These are phyloP conservation scores for Nosema muscidifuracis DNA, from an alignment of 371 early-diverging fungal genomes.

Conservation along the genomic window DNA sequence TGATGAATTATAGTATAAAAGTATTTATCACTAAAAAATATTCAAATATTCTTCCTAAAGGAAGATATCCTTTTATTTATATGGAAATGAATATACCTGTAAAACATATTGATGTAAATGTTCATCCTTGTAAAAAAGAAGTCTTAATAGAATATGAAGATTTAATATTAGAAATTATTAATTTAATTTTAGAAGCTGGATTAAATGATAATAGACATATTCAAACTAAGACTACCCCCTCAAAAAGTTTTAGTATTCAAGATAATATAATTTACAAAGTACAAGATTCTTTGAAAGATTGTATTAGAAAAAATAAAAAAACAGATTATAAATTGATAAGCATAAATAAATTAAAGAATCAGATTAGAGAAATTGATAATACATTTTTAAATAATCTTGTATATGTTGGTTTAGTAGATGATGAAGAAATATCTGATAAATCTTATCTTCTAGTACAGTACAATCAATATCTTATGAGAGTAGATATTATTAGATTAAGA, in stretches of 20 bases:
- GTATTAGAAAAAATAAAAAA: background rate
- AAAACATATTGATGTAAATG: slow-evolving; percentile 84
- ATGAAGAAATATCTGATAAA: background rate
- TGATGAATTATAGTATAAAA: slow-evolving; percentile 72
- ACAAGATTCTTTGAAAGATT: no score
- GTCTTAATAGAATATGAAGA: slow-evolving; percentile 82
- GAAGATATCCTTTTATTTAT: slow-evolving; percentile 79
- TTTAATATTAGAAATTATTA: slow-evolving; percentile 65
- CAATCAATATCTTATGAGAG: slow-evolving; percentile 16
- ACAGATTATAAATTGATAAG: slow-evolving; percentile 8
- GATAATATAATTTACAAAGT: background rate
- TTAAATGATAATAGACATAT: background rate
- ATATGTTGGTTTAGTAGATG: slow-evolving; percentile 24
- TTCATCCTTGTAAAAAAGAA: slow-evolving; percentile 89
- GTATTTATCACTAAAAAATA: slow-evolving; percentile 73
- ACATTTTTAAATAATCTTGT: slow-evolving; percentile 19
- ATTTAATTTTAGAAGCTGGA: background rate
- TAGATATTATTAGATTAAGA: background rate
- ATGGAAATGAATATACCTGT: slow-evolving; percentile 73
- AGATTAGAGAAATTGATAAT: slow-evolving; percentile 46
- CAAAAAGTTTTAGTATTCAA: background rate
- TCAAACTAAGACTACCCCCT: background rate
- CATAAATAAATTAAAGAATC: background rate
- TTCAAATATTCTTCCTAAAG: slow-evolving; percentile 71
- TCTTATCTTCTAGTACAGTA: slow-evolving; percentile 21